These are phyloP conservation scores for Malus hybrid DNA, from an alignment of 331 rosid species.

Conservation along the genomic window DNA sequence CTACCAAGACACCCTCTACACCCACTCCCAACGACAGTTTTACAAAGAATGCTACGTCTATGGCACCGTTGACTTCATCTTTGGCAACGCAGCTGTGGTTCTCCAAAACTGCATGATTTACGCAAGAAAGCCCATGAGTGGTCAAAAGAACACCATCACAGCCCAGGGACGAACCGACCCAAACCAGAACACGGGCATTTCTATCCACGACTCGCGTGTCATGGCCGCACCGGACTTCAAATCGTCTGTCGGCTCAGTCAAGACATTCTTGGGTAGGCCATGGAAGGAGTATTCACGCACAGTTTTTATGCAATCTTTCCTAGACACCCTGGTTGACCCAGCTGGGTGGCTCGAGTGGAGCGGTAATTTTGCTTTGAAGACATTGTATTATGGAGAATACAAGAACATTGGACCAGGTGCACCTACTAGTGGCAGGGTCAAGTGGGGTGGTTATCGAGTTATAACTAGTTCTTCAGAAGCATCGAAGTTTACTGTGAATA, in stretches of 20 bases:
- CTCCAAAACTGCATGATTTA: conserved; percentile 49
- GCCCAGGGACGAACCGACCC: conserved; percentile 60
- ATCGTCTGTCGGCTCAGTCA: conserved; percentile 24
- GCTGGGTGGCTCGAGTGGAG: conserved; percentile 65
- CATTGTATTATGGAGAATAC: conserved; percentile 53
- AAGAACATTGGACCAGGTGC: conserved; percentile 41
- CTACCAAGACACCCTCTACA: conserved; percentile 66
- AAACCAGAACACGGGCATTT: conserved; percentile 49
- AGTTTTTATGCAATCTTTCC: conserved; percentile 24
- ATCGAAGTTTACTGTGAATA: conserved; percentile 28
- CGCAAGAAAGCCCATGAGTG: conserved; percentile 37
- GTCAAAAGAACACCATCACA: conserved; percentile 36
- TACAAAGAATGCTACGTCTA: conserved; percentile 55
- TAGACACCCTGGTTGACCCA: conserved; percentile 38
- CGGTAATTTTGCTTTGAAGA: conserved; percentile 38
- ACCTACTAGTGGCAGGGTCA: conserved; percentile 31
- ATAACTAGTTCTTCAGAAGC: conserved; percentile 33
- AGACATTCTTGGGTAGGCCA: conserved; percentile 51
- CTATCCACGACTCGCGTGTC: conserved; percentile 40
- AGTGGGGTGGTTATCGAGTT: conserved; percentile 47
- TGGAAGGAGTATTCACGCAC: conserved; percentile 56
- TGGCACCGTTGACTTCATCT: conserved; percentile 62
- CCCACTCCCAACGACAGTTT: conserved; percentile 56
- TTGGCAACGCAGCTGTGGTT: conserved; percentile 52
- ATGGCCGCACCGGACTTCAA: conserved; percentile 32